Evolutionary conservation across 2,329 filamentous ascomycete species (phyloP).

Genomic region (Neoascochyta sp.): DNA sequence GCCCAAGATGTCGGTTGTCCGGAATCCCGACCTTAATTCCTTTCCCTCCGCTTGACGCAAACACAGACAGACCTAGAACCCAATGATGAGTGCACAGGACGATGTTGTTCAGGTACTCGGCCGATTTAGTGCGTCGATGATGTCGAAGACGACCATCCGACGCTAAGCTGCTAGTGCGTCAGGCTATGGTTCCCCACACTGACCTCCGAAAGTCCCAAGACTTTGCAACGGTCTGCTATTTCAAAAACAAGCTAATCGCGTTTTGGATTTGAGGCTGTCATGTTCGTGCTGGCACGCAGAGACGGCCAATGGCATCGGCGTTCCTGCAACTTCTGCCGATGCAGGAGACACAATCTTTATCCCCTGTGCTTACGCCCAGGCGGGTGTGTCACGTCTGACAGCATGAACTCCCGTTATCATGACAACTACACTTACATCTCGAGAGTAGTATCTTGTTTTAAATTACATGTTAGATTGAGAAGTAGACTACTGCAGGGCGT

Average conservation of each 20-base stretch:
- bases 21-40: conserved; percentile 7
- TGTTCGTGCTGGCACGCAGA: conserved; percentile 3
- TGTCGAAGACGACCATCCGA: conserved; percentile 16
- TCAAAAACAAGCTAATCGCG: too few species aligned
- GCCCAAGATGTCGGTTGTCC: conserved; percentile 20
- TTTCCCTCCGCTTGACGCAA: too few species aligned
- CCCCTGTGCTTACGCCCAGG: too few species aligned
- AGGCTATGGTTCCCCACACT: conserved; percentile 34
- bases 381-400: too few species aligned
- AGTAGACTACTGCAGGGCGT: too few species aligned
- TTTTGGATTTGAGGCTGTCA: conserved; percentile 9
- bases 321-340: too few species aligned
- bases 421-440: too few species aligned
- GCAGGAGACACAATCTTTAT: too few species aligned
- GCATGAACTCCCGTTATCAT: too few species aligned
- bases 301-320: not conserved
- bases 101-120: conserved; percentile 10
- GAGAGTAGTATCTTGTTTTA: too few species aligned
- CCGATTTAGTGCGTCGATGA: conserved; percentile 8
- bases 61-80: too few species aligned
- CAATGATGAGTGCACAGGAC: conserved; percentile 14
- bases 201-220: conserved; percentile 24
- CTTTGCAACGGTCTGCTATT: conserved; percentile 10
- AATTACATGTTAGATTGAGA: too few species aligned
- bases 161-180: conserved; percentile 1